A percentile compares a stretch with the other conserved stretches of the same genome.
Conservation (phyloP, 257 asterid species). For the Solanum gandarillasii region DNA sequence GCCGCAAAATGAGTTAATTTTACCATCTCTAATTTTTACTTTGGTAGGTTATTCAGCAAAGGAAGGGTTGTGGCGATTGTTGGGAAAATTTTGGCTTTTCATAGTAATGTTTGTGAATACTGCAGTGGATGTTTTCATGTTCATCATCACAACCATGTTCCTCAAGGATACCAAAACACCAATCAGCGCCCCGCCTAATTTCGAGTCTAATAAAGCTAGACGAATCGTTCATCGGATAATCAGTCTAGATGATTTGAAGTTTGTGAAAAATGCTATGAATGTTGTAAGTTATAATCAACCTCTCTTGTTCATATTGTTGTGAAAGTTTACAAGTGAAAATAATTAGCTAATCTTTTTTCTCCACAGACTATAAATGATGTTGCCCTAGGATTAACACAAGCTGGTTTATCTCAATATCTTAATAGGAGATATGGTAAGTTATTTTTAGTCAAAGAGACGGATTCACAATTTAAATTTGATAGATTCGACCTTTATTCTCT, state of each 20-base stretch:
- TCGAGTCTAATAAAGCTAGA: background rate
- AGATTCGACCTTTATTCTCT: background rate
- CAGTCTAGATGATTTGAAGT: background rate
- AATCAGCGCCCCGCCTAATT: background rate
- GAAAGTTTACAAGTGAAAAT: background rate
- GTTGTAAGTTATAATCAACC: background rate
- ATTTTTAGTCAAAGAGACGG: background rate
- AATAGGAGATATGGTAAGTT: constrained; percentile 29
- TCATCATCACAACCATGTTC: background rate
- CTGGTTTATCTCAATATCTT: constrained; percentile 30
- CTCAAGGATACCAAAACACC: constrained; percentile 2
- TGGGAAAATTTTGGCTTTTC: background rate
- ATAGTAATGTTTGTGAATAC: background rate
- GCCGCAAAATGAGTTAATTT: background rate
- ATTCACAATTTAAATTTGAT: background rate
- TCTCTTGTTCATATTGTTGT: background rate
- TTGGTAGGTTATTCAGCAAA: background rate
- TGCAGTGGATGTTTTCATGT: background rate
- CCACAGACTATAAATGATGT: constrained; percentile 35
- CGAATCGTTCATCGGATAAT: background rate
- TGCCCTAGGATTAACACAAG: constrained; percentile 29
- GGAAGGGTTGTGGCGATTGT: background rate
- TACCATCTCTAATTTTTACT: background rate
- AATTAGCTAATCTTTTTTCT: background rate
- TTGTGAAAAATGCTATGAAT: constrained; percentile 2